Base-by-base conservation (phyloP, 2,329 filamentous ascomycete species). In the Aspergillus calidoustus region DNA sequence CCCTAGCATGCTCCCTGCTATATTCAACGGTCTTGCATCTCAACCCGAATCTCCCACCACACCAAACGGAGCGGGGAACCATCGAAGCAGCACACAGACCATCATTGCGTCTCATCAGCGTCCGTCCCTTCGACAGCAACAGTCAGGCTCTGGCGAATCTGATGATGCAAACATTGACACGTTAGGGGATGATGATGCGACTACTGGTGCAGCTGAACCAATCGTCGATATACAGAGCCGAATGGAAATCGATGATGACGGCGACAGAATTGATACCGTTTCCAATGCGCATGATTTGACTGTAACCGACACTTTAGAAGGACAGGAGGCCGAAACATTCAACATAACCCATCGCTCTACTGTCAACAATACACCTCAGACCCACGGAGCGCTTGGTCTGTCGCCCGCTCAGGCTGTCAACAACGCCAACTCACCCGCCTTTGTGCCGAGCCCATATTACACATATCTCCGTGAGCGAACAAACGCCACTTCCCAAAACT, bases 1-100 rank as follows among this genome's bases (percentile, higher is more conserved):
- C 61, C 91, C 90, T 51, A 95, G 91, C 56, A 96, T 95, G 89
- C 83, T 89, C 49, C 86, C 90, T 7, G 85, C 89, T 46, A 82
- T 89, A 57, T 86, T 90, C 65, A 83, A 85, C 11, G 89, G 90
- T 57, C 80, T 93, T 57, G 85, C 86, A 47, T 97, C 94, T n/a
- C 93, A 96, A 74, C 95, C 95, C 8, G 91, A 93, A 60, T 97
- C 93, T 13, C 93, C 93, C 1, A 95, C 92, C 7, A 96, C 93
- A 0, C 93, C 93, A 15, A 84, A 91, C 49, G 89, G 89, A 51
- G 87, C 89, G 1, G 81, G 88, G 28, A 88, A 78, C 57, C 79
- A 82, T 54, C 89, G 78, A 74, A 84, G 63, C 76, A 82, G 71
- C 83, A 62, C 86, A 80, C 63, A 83, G 82, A 28, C 82, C 78